Conservation (phyloP, 441 rosid species). For the Erodium texanum region DNA sequence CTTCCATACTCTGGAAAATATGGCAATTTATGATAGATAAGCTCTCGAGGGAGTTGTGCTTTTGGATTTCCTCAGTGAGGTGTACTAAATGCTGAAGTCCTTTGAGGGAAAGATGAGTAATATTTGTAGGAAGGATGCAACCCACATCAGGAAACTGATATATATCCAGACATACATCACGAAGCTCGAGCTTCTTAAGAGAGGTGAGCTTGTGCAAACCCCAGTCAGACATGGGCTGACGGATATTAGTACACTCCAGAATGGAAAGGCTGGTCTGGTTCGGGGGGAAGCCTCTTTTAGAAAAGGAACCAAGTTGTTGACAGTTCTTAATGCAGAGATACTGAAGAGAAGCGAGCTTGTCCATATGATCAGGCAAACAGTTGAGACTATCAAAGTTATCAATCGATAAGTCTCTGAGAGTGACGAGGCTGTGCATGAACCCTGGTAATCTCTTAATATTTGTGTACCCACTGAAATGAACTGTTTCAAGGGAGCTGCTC, state of each 20-base stretch:
- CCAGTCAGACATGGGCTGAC: neutral
- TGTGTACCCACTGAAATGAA: neutral
- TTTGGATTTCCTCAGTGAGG: neutral
- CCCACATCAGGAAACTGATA: neutral
- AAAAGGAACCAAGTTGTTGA: conserved; percentile 19
- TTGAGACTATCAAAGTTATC: conserved; percentile 18
- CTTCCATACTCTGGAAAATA: neutral
- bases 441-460: neutral
- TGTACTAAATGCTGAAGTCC: neutral
- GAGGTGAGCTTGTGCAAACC: neutral
- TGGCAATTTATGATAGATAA: neutral
- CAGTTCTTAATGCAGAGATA: conserved; percentile 18
- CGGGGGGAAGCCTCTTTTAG: conserved; percentile 23
- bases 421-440: neutral
- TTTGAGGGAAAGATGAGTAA: neutral
- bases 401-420: conserved; percentile 7
- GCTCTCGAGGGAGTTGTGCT: neutral
- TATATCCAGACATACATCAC: neutral
- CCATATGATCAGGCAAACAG: conserved; percentile 25
- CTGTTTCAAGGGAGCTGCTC: neutral
- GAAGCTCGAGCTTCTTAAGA: neutral
- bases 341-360: conserved; percentile 23
- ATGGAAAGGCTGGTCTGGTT: neutral
- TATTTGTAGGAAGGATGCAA: neutral
- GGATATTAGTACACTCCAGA: neutral